phyloP scores from a whole-genome alignment of 768 basidiomycete genomes.

The Mycena vitilis region DNA sequence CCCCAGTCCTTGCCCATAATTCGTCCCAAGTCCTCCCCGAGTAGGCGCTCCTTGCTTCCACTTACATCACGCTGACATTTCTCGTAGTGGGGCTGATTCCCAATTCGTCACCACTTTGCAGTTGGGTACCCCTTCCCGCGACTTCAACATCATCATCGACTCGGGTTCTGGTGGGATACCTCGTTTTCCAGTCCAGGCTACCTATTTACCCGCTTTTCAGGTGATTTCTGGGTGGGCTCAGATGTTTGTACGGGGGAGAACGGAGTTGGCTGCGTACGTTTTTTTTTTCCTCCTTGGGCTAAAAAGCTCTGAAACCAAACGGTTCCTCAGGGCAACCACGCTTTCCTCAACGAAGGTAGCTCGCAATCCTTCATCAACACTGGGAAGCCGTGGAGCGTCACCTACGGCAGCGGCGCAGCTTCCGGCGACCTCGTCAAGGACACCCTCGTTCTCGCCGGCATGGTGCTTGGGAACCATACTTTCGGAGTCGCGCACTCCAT shows the following conservation, averaged over 20 bases:
- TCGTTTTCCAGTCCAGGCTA: too few relatives aligned
- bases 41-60: constrained; percentile 8
- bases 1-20: constrained; percentile 1
- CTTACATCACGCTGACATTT: neutral
- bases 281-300: neutral
- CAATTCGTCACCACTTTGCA: constrained; percentile 41
- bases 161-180: constrained; percentile 59
- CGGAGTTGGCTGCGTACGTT: constrained; percentile 42
- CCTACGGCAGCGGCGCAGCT: constrained; percentile 43
- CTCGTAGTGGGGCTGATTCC: constrained; percentile 27
- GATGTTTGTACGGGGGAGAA: constrained; percentile 54
- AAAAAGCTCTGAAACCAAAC: neutral
- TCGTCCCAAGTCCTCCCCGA: constrained; percentile 22
- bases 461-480: constrained; percentile 60
- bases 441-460: constrained; percentile 66
- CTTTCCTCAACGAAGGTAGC: constrained; percentile 17
- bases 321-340: constrained; percentile 28
- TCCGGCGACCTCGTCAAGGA: constrained; percentile 69
- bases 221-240: constrained; percentile 72
- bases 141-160: constrained; percentile 56
- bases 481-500: constrained; percentile 67
- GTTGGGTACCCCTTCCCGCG: constrained; percentile 62
- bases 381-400: constrained; percentile 6
- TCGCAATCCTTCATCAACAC: constrained; percentile 28
- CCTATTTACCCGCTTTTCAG: constrained; percentile 30